A percentile compares a stretch with the other conserved stretches of the same genome.
These are phyloP conservation scores for Asterophora lycoperdoides DNA, from an alignment of 768 basidiomycete genomes.

Conservation along the genomic window DNA sequence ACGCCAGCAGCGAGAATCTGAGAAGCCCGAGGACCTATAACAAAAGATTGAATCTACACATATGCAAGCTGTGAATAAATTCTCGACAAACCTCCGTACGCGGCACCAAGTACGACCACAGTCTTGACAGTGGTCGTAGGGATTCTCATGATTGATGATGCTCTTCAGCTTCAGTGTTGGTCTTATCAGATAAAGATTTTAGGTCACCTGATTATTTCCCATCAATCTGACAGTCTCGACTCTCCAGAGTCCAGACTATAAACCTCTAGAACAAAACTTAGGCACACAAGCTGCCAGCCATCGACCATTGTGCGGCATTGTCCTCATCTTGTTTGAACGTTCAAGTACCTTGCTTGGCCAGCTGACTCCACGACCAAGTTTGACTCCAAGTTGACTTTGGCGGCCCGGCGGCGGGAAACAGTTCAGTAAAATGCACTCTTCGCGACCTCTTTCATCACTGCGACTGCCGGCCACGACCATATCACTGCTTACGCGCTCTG, in stretches of 20 bases:
- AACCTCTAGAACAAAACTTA: too few relatives aligned
- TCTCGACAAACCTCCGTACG: constrained; percentile 20
- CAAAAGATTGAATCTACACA: not conserved
- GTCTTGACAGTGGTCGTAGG: constrained; percentile 1
- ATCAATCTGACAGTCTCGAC: too few relatives aligned
- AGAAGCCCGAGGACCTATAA: constrained; percentile 45
- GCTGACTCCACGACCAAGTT: too few relatives aligned
- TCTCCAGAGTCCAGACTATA: too few relatives aligned
- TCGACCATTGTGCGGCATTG: too few relatives aligned
- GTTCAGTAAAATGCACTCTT: constrained; percentile 31
- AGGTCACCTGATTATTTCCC: too few relatives aligned
- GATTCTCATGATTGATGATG: constrained; percentile 26
- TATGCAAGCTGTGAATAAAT: not conserved
- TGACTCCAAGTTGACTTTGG: too few relatives aligned
- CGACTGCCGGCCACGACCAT: constrained; percentile 43
- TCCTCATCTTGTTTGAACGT: too few relatives aligned
- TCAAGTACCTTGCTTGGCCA: too few relatives aligned
- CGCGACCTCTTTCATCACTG: constrained; percentile 43
- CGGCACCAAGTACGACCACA: constrained; percentile 35
- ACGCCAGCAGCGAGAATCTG: constrained; percentile 46
- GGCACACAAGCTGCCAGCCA: too few relatives aligned
- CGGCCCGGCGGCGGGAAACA: too few relatives aligned
- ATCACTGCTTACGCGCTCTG: constrained; percentile 43
- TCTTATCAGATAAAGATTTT: constrained; percentile 7
- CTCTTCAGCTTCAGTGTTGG: constrained; percentile 42